Conservation (phyloP, 2,329 filamentous ascomycete species). For the Magnaporthiopsis rhizophila region DNA sequence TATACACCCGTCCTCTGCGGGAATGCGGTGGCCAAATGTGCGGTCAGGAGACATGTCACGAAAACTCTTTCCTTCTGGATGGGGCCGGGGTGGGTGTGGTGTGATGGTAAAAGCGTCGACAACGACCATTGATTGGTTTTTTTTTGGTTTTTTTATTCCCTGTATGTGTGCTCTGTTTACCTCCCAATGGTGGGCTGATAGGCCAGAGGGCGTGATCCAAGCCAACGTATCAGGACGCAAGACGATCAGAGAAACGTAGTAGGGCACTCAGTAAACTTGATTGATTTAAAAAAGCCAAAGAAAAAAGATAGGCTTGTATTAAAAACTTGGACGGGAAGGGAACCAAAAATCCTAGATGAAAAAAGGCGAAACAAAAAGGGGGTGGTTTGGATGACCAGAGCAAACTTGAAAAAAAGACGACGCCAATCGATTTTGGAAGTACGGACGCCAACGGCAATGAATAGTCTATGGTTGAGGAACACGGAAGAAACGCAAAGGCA, state of each 20-base stretch:
- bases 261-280: not conserved
- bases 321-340: not conserved
- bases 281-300: not conserved
- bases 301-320: not conserved
- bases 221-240: too few relatives aligned
- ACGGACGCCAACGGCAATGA: constrained; percentile 1
- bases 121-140: too few relatives aligned
- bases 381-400: not conserved
- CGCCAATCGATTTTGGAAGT: not conserved
- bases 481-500: not conserved
- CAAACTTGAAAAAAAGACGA: not conserved
- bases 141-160: too few relatives aligned
- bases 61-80: too few relatives aligned
- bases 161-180: too few relatives aligned
- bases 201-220: too few relatives aligned
- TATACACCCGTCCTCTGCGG: not conserved
- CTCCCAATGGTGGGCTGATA: too few relatives aligned
- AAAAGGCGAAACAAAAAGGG: not conserved
- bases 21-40: not conserved
- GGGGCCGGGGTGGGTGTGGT: not conserved
- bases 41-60: not conserved
- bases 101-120: not conserved
- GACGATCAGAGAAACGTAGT: not conserved
- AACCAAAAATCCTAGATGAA: not conserved
- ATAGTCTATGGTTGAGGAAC: constrained; percentile 3